These are phyloP conservation scores for Penicillium goetzii DNA, from an alignment of 495 filamentous ascomycete species.

Conservation along the genomic window DNA sequence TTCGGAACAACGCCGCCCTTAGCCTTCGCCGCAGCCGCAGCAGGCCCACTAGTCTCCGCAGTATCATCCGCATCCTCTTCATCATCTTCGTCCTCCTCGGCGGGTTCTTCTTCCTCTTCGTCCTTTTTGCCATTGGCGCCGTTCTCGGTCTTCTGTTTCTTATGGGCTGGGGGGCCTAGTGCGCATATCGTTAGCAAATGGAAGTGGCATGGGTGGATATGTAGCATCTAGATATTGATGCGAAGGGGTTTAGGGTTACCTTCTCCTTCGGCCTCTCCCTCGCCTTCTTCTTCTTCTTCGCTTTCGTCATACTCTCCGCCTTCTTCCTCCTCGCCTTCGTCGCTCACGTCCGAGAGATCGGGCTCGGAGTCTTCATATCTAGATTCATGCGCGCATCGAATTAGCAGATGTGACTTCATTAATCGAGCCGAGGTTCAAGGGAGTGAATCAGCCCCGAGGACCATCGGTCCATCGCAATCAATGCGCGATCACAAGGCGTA, in stretches of 20 bases:
- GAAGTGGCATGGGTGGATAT: neutral
- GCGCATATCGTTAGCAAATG: conserved; percentile 14
- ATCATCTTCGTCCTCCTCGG: conserved; percentile 36
- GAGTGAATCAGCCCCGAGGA: neutral
- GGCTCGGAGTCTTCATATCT: conserved; percentile 56
- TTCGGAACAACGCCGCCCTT: conserved; percentile 53
- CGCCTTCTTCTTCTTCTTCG: conserved; percentile 29
- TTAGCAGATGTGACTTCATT: conserved; percentile 16
- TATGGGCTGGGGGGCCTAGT: conserved; percentile 45
- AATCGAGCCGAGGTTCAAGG: neutral
- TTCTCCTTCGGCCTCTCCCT: conserved; percentile 33
- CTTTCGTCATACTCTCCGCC: conserved; percentile 27
- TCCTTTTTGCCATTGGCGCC: conserved; percentile 39
- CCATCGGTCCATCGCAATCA: neutral
- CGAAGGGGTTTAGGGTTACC: conserved; percentile 4
- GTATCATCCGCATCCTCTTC: conserved; percentile 38
- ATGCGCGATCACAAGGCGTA: neutral
- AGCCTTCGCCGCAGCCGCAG: conserved; percentile 43
- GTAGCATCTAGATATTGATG: neutral
- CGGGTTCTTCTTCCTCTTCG: conserved; percentile 39
- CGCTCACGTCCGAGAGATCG: conserved; percentile 46
- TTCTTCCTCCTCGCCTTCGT: conserved; percentile 45
- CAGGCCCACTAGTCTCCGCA: conserved; percentile 46
- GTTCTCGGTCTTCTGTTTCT: conserved; percentile 39
- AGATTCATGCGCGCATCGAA: conserved; percentile 14